Evolutionary conservation across 768 basidiomycete species (phyloP).

Genomic region (Suillus occidentalis): DNA sequence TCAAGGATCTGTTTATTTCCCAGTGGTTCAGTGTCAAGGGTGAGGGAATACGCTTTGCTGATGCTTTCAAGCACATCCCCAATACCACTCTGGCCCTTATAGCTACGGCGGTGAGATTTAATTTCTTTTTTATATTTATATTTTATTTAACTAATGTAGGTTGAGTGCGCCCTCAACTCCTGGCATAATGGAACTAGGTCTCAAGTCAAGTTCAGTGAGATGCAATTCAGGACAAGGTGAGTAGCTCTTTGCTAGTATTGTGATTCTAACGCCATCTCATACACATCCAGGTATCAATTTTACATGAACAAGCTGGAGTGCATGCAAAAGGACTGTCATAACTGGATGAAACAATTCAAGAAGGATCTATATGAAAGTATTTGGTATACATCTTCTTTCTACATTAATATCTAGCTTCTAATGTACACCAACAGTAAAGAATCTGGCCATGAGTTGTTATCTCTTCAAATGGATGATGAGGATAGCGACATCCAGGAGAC

Average conservation of each 20-base stretch:
- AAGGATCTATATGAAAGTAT: background rate
- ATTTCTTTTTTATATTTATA: background rate
- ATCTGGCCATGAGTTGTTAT: background rate
- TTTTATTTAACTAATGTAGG: background rate
- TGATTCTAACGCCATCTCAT: background rate
- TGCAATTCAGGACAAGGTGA: background rate
- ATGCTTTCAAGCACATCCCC: background rate
- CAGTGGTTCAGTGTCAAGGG: background rate
- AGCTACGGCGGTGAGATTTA: background rate
- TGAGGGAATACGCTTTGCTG: background rate
- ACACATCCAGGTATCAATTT: background rate
- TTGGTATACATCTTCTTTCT: background rate
- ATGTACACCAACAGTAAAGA: background rate
- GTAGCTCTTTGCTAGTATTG: background rate
- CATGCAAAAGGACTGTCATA: background rate
- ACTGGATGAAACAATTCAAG: background rate
- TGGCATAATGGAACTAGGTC: background rate
- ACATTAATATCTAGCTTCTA: background rate
- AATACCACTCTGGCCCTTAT: background rate
- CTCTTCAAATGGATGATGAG: background rate
- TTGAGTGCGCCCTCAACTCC: background rate
- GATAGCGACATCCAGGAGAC: background rate
- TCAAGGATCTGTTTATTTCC: background rate
- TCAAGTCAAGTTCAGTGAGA: background rate
- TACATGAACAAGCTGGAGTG: background rate